Evolutionary conservation across 768 basidiomycete genomes (phyloP).

Genomic region (Phylloporus scabripes): DNA sequence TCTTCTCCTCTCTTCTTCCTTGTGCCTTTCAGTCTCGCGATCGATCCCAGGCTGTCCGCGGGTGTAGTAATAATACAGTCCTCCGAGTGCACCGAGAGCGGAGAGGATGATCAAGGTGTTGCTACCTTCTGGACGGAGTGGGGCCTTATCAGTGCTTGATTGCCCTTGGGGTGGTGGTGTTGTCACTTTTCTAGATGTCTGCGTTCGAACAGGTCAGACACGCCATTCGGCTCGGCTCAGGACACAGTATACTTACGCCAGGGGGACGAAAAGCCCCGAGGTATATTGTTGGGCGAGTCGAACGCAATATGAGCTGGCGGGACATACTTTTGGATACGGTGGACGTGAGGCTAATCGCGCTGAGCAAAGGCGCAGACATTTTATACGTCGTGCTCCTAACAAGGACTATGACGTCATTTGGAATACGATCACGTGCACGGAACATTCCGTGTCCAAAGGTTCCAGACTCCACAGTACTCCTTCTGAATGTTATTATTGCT

Average conservation of each 20-base stretch:
- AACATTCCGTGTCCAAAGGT: no score
- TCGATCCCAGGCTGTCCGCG: constrained; percentile 17
- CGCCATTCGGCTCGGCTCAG: not conserved
- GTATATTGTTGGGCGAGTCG: constrained; percentile 11
- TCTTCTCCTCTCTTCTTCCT: constrained; percentile 31
- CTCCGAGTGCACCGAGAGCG: constrained; percentile 31
- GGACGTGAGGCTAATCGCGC: not conserved
- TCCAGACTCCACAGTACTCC: no score
- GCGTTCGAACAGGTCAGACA: not conserved
- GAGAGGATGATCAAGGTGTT: constrained; percentile 29
- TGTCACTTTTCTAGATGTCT: constrained; percentile 13
- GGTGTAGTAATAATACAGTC: constrained; percentile 36
- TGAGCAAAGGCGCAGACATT: not conserved
- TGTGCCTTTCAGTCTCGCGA: constrained; percentile 22
- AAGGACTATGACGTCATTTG: not conserved
- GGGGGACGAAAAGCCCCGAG: constrained; percentile 1
- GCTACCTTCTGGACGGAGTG: constrained; percentile 11
- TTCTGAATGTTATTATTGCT: no score
- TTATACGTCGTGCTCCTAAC: not conserved
- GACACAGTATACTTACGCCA: constrained; percentile 5
- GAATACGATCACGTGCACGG: not conserved
- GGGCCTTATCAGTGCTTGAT: not conserved
- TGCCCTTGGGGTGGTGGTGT: constrained; percentile 15
- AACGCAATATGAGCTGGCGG: constrained; percentile 9
- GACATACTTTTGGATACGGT: constrained; percentile 8